Conservation (phyloP, 208 protist genomes). For the Trypanosomatidae sp. region DNA sequence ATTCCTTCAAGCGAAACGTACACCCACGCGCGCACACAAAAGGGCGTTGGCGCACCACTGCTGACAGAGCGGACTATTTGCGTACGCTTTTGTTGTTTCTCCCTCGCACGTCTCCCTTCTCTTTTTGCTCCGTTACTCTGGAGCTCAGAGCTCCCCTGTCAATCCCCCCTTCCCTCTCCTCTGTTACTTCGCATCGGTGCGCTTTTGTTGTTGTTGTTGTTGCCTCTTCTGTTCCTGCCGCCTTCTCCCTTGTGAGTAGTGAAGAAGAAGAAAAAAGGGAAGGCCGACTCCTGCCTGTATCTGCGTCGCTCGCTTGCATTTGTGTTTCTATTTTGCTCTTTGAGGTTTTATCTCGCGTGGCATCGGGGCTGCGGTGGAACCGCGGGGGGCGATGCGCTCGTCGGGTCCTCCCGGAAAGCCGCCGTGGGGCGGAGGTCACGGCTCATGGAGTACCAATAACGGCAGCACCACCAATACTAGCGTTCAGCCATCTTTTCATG, state of each 20-base stretch:
- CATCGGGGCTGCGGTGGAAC: not conserved
- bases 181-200: not conserved
- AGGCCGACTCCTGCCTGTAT: not conserved
- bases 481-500: conserved; percentile 8
- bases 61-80: not conserved
- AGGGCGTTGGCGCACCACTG: not conserved
- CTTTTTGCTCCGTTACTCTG: not conserved
- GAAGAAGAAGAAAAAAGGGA: too few species aligned
- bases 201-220: not conserved
- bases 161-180: not conserved
- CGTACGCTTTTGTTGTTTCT: not conserved
- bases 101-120: not conserved
- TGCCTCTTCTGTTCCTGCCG: not conserved
- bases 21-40: not conserved
- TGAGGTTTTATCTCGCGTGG: not conserved
- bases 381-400: not conserved
- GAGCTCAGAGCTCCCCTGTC: not conserved
- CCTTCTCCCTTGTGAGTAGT: not conserved
- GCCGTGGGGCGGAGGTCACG: conserved; percentile 5
- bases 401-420: conserved; percentile 1
- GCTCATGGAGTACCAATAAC: conserved; percentile 4
- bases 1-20: not conserved
- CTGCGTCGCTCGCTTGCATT: not conserved
- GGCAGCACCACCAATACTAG: not conserved
- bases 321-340: not conserved